Evolutionary conservation across 805 yeast genomes (phyloP).

Genomic region (Sungouiozyma ichnusensis): DNA sequence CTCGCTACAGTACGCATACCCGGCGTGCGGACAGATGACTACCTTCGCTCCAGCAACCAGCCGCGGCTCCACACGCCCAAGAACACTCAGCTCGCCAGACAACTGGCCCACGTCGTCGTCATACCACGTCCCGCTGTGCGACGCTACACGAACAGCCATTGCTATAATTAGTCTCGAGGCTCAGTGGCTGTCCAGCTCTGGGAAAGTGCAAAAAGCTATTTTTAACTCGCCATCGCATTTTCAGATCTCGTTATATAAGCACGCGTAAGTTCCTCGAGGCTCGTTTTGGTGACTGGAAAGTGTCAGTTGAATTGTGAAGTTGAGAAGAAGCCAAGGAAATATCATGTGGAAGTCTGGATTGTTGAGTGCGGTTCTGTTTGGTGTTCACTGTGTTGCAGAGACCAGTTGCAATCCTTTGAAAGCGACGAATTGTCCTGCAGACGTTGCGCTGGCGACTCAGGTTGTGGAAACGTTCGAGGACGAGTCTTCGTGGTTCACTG

Average conservation of each 20-base stretch:
- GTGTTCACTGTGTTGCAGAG: slow-evolving; percentile 3
- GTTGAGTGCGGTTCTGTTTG: not conserved
- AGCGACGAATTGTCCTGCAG: slow-evolving; percentile 33
- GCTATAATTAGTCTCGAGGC: slow-evolving; percentile 1
- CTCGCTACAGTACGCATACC: slow-evolving; percentile 71
- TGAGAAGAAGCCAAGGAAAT: too few relatives aligned
- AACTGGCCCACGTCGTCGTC: not conserved
- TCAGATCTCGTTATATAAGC: not conserved
- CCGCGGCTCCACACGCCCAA: slow-evolving; percentile 11
- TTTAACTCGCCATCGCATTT: not conserved
- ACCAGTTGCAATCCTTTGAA: slow-evolving; percentile 37
- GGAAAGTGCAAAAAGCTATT: not conserved
- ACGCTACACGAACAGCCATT: slow-evolving; percentile 41
- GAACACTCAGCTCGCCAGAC: slow-evolving; percentile 7
- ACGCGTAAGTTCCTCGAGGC: not conserved
- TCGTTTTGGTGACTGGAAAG: too few relatives aligned
- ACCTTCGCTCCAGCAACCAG: slow-evolving; percentile 26
- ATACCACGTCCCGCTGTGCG: slow-evolving; percentile 86
- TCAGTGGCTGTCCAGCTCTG: not conserved
- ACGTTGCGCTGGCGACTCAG: slow-evolving; percentile 54
- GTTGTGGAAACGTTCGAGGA: slow-evolving; percentile 42
- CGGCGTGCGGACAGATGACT: slow-evolving; percentile 61
- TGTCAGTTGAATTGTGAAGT: too few relatives aligned
- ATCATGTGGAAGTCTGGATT: not conserved
- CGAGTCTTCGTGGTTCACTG: slow-evolving; percentile 34